Conservation (phyloP, 2,329 filamentous ascomycete genomes). For the Curvularia sp. region DNA sequence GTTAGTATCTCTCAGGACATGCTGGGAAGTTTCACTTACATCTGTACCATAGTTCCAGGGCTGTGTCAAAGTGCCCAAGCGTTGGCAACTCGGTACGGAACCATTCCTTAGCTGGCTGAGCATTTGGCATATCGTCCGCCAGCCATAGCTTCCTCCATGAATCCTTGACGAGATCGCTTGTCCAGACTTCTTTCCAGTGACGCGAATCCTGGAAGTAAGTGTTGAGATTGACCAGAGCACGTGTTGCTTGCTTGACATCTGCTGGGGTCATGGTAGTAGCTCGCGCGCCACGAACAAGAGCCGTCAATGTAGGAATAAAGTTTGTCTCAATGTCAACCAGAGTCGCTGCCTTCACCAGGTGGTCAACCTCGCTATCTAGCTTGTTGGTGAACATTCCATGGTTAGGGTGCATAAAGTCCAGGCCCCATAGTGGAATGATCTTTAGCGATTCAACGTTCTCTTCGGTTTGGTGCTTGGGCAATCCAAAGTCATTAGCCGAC, state of each 20-base stretch:
- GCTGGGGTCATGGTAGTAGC: conserved; percentile 48
- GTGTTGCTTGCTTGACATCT: conserved; percentile 52
- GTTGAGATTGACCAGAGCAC: conserved; percentile 53
- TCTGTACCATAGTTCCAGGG: conserved; percentile 56
- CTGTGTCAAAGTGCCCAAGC: conserved; percentile 55
- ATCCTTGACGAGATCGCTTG: conserved; percentile 55
- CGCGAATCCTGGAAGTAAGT: conserved; percentile 55
- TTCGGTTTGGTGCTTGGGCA: conserved; percentile 54
- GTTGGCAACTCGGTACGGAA: conserved; percentile 56
- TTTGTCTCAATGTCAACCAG: conserved; percentile 50
- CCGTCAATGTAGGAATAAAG: conserved; percentile 52
- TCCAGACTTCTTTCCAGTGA: conserved; percentile 58
- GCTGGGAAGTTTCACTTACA: conserved; percentile 33
- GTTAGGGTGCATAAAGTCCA: conserved; percentile 52
- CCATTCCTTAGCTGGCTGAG: conserved; percentile 53
- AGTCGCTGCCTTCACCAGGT: conserved; percentile 45
- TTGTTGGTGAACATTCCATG: conserved; percentile 54
- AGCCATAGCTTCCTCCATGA: conserved; percentile 57
- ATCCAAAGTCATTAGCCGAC: conserved; percentile 53
- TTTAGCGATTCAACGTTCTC: conserved; percentile 54
- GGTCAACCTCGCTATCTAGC: conserved; percentile 50
- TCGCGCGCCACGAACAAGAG: conserved; percentile 50
- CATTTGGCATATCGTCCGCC: conserved; percentile 53
- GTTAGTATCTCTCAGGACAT: conserved; percentile 16
- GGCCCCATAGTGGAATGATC: conserved; percentile 52